Evolutionary conservation across 75 land plant species (phyloP), one percentile per base, ranked within the genome.

Genomic region (Cupressus sempervirens): DNA sequence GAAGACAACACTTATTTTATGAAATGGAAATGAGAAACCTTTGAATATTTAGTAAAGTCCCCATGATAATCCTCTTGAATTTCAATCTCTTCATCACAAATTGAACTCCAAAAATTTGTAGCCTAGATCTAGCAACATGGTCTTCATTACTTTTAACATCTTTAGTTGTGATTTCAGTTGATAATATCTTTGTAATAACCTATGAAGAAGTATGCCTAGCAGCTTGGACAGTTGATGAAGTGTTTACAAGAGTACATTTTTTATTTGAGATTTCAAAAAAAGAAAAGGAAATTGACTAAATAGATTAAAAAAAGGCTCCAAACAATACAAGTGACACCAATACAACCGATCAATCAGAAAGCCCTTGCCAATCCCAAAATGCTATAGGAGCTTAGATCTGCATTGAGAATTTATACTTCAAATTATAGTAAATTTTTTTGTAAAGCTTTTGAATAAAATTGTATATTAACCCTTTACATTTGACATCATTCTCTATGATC

Each of bases 21-120:
- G 73, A 94, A 93, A n/a, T 80, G 82, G 29, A 83, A 93, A 84
- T 90, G 86, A 52, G 86, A 73, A 65, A 88, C 84, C 67, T 68
- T 80, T 11, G 89, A 88, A 65, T 90, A 84, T 11, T 87, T 90
- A 80, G 34, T 43, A 73, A 84, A 86, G 67, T 74, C 54, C 32
- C 50, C 58, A 12, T 26, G 89, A 87, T 82, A 88, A 29, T 88
- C 92, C 7, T 90, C 93, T 76, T 91, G 91, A 85, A 92, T 87
- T 32, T 91, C 89, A 82, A 93, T 92, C 85, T 94, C 96, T 76
- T 94, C 95, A 86, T 94, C 96, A 86, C 96, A 94, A 8, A 94
- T 90, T 0, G 95, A 85, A 38, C 93, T 92, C 93, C 95, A 94
- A 84, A 94, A 94, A 84, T 94, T 93, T 45, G 93, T 89, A 18